phyloP scores from a whole-genome alignment of 108 stramenopile genomes.

The Nitzschia putrida region DNA sequence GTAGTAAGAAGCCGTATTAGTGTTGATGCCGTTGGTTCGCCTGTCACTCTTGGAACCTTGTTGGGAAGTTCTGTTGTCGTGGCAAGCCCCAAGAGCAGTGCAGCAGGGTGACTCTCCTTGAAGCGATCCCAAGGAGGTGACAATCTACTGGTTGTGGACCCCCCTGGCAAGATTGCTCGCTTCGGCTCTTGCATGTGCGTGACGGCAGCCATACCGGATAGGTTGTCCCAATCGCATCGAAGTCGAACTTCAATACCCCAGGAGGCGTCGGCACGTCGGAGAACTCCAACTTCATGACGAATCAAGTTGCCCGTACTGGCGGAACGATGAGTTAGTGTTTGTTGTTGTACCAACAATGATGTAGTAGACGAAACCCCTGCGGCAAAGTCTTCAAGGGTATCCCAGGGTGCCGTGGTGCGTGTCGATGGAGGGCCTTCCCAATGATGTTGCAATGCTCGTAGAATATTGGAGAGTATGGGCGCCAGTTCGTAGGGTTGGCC shows the following conservation, averaged over 20 bases:
- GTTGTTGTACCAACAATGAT: slow-evolving; percentile 5
- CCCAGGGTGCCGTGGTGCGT: slow-evolving; percentile 5
- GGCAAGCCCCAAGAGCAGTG: too few relatives aligned
- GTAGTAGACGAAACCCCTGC: slow-evolving; percentile 7
- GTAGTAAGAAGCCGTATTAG: not conserved
- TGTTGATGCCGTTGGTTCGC: not conserved
- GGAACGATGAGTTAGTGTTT: slow-evolving; percentile 16
- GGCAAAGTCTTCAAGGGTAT: slow-evolving; percentile 19
- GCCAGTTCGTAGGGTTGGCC: slow-evolving; percentile 38
- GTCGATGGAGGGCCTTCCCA: not conserved
- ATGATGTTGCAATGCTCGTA: slow-evolving; percentile 11
- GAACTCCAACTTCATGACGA: slow-evolving; percentile 31
- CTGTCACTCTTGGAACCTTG: too few relatives aligned
- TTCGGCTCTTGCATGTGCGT: slow-evolving; percentile 26
- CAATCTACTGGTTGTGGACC: too few relatives aligned
- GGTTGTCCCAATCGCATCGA: slow-evolving; percentile 25
- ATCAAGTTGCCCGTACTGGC: slow-evolving; percentile 13
- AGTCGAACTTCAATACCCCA: slow-evolving; percentile 33
- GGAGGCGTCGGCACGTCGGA: slow-evolving; percentile 8
- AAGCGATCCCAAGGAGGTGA: too few relatives aligned
- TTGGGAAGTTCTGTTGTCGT: too few relatives aligned
- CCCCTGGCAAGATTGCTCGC: too few relatives aligned
- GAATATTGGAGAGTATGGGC: slow-evolving; percentile 35
- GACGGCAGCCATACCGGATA: slow-evolving; percentile 36
- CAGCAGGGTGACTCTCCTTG: too few relatives aligned